Percentiles rank a stretch among this genome's conserved stretches.
These are phyloP conservation scores for Penicillium psychrosexuale DNA, from an alignment of 2,329 filamentous ascomycete genomes.

Conservation along the genomic window DNA sequence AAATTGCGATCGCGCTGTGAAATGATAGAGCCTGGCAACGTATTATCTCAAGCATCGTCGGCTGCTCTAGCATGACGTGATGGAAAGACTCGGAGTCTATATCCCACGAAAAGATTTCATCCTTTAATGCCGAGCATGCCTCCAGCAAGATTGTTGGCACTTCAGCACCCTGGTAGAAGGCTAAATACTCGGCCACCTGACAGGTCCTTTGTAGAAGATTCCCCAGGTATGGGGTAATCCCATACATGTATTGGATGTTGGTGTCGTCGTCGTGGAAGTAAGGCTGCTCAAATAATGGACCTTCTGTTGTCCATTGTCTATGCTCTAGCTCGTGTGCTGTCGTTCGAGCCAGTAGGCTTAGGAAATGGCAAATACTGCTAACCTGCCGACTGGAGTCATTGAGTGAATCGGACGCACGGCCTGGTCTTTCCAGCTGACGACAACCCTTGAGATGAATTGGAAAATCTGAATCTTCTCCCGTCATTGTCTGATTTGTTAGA, in stretches of 20 bases:
- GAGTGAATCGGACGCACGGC: not conserved
- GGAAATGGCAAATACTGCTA: conserved; percentile 19
- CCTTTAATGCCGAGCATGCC: not conserved
- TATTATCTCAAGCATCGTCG: conserved; percentile 11
- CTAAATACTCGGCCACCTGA: conserved; percentile 9
- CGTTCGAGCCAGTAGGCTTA: conserved; percentile 17
- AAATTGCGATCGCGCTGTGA: conserved; percentile 14
- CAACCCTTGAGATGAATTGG: conserved; percentile 21
- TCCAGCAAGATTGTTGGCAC: not conserved
- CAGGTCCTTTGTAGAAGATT: conserved; percentile 18
- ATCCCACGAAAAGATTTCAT: conserved; percentile 1
- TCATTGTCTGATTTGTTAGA: conserved; percentile 7
- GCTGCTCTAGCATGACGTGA: not conserved
- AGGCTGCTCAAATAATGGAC: not conserved
- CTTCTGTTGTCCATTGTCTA: not conserved
- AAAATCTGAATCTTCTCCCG: conserved; percentile 22
- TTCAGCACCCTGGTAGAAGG: not conserved
- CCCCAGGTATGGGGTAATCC: conserved; percentile 18
- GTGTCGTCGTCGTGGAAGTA: conserved; percentile 5
- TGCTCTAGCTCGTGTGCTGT: conserved; percentile 12
- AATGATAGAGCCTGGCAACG: conserved; percentile 17
- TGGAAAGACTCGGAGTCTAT: conserved; percentile 7
- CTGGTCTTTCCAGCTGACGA: conserved; percentile 7
- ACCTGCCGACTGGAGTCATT: conserved; percentile 13
- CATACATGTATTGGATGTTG: conserved; percentile 20